phyloP scores from a whole-genome alignment of 2,329 filamentous ascomycete species.

The Penicillium sp. region DNA sequence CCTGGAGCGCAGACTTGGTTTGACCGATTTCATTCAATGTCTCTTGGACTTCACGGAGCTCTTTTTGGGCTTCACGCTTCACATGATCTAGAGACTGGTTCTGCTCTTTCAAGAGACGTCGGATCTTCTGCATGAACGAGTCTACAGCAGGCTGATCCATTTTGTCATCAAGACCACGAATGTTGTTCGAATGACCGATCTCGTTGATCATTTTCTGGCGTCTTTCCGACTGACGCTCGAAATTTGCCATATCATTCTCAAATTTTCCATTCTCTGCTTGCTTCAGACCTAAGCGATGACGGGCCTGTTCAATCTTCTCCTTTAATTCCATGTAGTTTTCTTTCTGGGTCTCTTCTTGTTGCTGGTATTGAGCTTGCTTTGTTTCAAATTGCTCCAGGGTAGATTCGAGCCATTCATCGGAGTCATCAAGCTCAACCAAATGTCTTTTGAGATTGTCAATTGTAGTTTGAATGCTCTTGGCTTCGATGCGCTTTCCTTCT shows the following conservation, averaged over 20 bases:
- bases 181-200: constrained; percentile 72
- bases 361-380: constrained; percentile 65
- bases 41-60: constrained; percentile 71
- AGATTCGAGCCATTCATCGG: constrained; percentile 72
- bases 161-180: constrained; percentile 81
- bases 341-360: constrained; percentile 65
- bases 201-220: constrained; percentile 76
- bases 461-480: constrained; percentile 68
- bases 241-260: constrained; percentile 82
- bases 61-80: constrained; percentile 71
- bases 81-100: constrained; percentile 74
- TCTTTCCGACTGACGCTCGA: constrained; percentile 74
- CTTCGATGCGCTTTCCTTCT: constrained; percentile 73
- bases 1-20: constrained; percentile 69
- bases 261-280: constrained; percentile 65
- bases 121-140: constrained; percentile 76
- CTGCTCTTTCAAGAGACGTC: constrained; percentile 75
- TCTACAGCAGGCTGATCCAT: constrained; percentile 72
- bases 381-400: constrained; percentile 78
- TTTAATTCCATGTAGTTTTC: constrained; percentile 67
- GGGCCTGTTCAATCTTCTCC: constrained; percentile 50
- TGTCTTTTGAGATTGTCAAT: constrained; percentile 70
- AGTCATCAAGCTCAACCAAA: constrained; percentile 75
- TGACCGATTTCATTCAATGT: constrained; percentile 73
- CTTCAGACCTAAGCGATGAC: constrained; percentile 43